Evolutionary conservation across 768 basidiomycete species (phyloP).

Genomic region (Wakefieldia striispora): DNA sequence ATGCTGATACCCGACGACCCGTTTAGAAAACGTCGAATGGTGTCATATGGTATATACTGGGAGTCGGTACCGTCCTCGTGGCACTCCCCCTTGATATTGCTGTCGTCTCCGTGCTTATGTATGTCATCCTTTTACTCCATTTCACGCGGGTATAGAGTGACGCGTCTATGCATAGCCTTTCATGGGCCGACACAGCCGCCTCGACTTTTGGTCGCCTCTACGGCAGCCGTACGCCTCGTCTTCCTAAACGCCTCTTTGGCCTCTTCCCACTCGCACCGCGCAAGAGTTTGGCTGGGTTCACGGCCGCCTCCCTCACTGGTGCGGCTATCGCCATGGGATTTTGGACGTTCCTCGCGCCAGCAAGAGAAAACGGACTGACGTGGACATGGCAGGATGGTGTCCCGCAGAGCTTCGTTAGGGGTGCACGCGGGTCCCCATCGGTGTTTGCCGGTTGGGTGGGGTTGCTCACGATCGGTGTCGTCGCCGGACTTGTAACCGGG

Average conservation of each 20-base stretch:
- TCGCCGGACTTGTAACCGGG: constrained; percentile 77
- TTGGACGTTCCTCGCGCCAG: constrained; percentile 63
- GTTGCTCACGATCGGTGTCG: constrained; percentile 52
- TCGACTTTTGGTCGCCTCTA: constrained; percentile 89
- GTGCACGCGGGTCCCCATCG: not conserved
- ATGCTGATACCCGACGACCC: not conserved
- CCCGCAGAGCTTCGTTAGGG: constrained; percentile 24
- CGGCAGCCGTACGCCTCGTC: constrained; percentile 63
- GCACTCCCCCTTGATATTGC: constrained; percentile 85
- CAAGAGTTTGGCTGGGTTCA: constrained; percentile 83
- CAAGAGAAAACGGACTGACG: constrained; percentile 40
- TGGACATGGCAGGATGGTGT: constrained; percentile 62
- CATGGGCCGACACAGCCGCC: constrained; percentile 94
- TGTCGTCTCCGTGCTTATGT: constrained; percentile 88
- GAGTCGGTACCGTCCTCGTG: constrained; percentile 73
- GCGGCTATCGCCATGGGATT: constrained; percentile 63
- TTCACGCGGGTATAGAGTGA: not conserved
- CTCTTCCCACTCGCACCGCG: constrained; percentile 70
- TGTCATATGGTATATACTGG: constrained; percentile 86
- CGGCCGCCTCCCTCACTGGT: constrained; percentile 75
- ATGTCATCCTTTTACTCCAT: constrained; percentile 30
- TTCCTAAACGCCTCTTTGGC: constrained; percentile 49
- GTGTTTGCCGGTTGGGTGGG: constrained; percentile 39
- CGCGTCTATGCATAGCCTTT: constrained; percentile 52
- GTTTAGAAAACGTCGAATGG: constrained; percentile 67